Conservation (phyloP, 2,329 filamentous ascomycete genomes). For the Diaporthe sp. region DNA sequence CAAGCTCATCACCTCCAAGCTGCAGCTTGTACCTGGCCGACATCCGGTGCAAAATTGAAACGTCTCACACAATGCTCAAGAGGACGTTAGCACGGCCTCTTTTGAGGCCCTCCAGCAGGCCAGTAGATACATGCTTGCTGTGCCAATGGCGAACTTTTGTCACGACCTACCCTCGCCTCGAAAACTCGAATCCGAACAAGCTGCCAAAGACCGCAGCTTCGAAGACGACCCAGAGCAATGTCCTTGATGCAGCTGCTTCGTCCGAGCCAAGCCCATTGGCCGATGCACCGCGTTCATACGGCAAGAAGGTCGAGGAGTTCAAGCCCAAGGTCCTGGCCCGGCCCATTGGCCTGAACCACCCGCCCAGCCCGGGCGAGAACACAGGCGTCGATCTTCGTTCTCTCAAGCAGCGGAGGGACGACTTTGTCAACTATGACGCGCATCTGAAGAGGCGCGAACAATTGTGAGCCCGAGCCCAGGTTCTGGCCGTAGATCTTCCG, state of each 20-base stretch:
- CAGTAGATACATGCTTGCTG: constrained; percentile 56
- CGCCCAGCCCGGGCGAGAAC: constrained; percentile 85
- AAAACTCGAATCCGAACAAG: constrained; percentile 39
- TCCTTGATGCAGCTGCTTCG: constrained; percentile 29
- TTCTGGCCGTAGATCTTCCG: neutral
- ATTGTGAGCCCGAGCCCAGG: constrained; percentile 67
- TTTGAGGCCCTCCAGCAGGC: neutral
- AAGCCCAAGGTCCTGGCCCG: constrained; percentile 72
- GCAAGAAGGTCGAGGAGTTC: constrained; percentile 67
- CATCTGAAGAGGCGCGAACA: constrained; percentile 82
- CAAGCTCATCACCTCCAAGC: constrained; percentile 3
- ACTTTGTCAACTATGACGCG: constrained; percentile 88
- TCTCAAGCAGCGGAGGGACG: constrained; percentile 77
- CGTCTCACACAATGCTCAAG: constrained; percentile 33
- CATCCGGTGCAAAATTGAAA: neutral
- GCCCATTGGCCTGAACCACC: constrained; percentile 84
- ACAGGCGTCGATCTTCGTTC: constrained; percentile 79
- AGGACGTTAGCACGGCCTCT: constrained; percentile 17
- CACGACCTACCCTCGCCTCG: constrained; percentile 55
- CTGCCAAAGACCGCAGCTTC: constrained; percentile 38
- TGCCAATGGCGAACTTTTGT: constrained; percentile 68
- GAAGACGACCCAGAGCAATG: constrained; percentile 42
- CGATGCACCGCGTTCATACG: constrained; percentile 72
- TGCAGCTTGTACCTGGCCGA: neutral
- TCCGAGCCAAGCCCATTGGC: constrained; percentile 60